A percentile compares a stretch with the other conserved stretches of the same genome.
Evolutionary conservation across 2,329 filamentous ascomycete species (phyloP).

Genomic region (Talaromyces amestolkiae): DNA sequence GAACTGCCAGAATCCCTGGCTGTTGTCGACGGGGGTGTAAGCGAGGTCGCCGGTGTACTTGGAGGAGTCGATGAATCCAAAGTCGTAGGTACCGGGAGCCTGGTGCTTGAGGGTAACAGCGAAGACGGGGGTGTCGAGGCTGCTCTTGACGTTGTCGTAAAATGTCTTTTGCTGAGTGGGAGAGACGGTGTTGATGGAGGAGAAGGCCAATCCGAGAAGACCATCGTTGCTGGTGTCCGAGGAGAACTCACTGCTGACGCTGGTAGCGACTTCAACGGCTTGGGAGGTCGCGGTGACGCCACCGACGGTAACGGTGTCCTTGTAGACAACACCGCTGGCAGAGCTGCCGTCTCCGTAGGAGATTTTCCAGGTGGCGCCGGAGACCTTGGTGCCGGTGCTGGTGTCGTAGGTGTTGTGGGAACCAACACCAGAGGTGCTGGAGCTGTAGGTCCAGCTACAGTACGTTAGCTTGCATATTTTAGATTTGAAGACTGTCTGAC

Average conservation of each 20-base stretch:
- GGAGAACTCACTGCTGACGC: conserved; percentile 55
- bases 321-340: conserved; percentile 64
- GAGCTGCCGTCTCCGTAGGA: conserved; percentile 64
- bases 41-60: conserved; percentile 16
- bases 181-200: conserved; percentile 53
- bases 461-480: conserved; percentile 17
- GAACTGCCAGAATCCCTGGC: conserved; percentile 65
- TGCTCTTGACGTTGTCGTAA: conserved; percentile 57
- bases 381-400: conserved; percentile 49
- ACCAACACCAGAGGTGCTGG: conserved; percentile 51
- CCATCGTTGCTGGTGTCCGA: conserved; percentile 56
- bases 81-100: conserved; percentile 19
- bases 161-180: conserved; percentile 51
- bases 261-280: conserved; percentile 63
- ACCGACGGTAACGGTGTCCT: conserved; percentile 63
- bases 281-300: conserved; percentile 58
- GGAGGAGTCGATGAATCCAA: conserved; percentile 19
- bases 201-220: conserved; percentile 60
- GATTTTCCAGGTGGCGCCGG: conserved; percentile 58
- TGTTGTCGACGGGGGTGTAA: conserved; percentile 39
- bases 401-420: conserved; percentile 61
- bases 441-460: conserved; percentile 64
- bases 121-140: conserved; percentile 39
- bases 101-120: conserved; percentile 18
- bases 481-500: neutral